These are phyloP conservation scores for Phoma sp. DNA, from an alignment of 2,329 filamentous ascomycete species.

Conservation along the genomic window DNA sequence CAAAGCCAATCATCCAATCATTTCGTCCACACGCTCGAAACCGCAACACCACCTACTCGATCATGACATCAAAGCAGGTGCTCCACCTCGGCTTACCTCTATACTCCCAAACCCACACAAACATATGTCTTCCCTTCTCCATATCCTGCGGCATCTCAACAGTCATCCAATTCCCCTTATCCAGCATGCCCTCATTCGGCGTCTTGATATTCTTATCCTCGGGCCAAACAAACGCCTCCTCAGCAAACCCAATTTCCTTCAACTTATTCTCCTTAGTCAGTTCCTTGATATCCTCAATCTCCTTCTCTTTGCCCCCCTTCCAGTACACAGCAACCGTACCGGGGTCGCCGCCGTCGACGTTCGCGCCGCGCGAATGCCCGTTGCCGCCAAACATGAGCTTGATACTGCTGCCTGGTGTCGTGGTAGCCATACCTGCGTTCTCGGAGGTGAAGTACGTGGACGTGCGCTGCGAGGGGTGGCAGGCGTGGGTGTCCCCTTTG, in stretches of 20 bases:
- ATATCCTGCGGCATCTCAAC: constrained; percentile 32
- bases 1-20: no score
- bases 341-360: constrained; percentile 24
- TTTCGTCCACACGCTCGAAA: no score
- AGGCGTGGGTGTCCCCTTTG: constrained; percentile 21
- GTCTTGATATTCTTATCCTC: constrained; percentile 22
- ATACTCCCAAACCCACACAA: constrained; percentile 38
- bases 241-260: constrained; percentile 29
- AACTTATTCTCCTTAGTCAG: constrained; percentile 26
- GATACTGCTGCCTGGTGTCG: constrained; percentile 22
- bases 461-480: constrained; percentile 25
- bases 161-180: constrained; percentile 39
- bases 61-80: constrained; percentile 37
- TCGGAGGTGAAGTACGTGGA: constrained; percentile 17
- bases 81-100: constrained; percentile 24
- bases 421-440: constrained; percentile 29
- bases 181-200: constrained; percentile 26
- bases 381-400: constrained; percentile 38
- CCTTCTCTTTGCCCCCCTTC: constrained; percentile 25
- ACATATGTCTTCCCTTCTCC: constrained; percentile 35
- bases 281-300: constrained; percentile 31
- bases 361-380: constrained; percentile 32
- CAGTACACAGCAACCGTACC: constrained; percentile 24
- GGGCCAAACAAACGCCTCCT: constrained; percentile 30
- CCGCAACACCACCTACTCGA: constrained; percentile 8